A percentile compares a stretch with the other conserved stretches of the same genome.
phyloP scores from a whole-genome alignment of 106 monocot genomes.

The Allium cepa region DNA sequence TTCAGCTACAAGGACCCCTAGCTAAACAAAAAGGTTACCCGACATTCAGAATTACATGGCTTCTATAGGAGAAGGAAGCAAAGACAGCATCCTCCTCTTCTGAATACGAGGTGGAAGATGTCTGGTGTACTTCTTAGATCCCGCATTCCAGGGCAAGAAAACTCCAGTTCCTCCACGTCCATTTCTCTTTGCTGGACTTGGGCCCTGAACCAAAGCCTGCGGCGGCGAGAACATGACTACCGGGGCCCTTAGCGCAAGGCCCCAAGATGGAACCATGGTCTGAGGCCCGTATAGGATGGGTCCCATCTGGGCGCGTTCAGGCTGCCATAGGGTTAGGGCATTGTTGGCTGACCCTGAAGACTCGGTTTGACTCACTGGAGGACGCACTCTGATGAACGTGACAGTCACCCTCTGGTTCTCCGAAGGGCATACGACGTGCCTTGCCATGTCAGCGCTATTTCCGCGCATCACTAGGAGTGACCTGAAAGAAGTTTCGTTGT shows the following conservation, averaged over 20 bases:
- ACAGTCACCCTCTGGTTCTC: constrained; percentile 53
- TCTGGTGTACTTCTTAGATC: constrained; percentile 60
- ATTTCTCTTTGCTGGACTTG: constrained; percentile 5
- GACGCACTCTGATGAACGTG: constrained; percentile 71
- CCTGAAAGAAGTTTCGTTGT: constrained; percentile 20
- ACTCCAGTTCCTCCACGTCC: constrained; percentile 44
- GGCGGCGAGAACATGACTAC: constrained; percentile 24
- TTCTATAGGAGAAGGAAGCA: constrained; percentile 25
- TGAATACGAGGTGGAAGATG: constrained; percentile 76
- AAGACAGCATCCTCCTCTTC: constrained; percentile 30
- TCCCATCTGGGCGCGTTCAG: constrained; percentile 10
- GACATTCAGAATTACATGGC: constrained; percentile 4
- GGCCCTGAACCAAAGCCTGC: constrained; percentile 11
- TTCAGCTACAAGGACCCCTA: no score
- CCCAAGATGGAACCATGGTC: constrained; percentile 40
- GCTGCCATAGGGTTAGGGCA: constrained; percentile 56
- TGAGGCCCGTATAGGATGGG: constrained; percentile 19
- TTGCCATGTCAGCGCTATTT: constrained; percentile 95
- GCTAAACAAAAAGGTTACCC: no score
- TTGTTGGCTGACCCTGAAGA: constrained; percentile 9
- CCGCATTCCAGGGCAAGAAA: constrained; percentile 58
- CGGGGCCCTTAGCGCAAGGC: constrained; percentile 29
- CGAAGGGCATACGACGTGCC: constrained; percentile 88
- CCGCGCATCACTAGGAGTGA: constrained; percentile 98
- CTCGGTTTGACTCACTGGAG: constrained; percentile 13